Conservation (phyloP, 257 asterid genomes). For the Nicotiana noctiflora region DNA sequence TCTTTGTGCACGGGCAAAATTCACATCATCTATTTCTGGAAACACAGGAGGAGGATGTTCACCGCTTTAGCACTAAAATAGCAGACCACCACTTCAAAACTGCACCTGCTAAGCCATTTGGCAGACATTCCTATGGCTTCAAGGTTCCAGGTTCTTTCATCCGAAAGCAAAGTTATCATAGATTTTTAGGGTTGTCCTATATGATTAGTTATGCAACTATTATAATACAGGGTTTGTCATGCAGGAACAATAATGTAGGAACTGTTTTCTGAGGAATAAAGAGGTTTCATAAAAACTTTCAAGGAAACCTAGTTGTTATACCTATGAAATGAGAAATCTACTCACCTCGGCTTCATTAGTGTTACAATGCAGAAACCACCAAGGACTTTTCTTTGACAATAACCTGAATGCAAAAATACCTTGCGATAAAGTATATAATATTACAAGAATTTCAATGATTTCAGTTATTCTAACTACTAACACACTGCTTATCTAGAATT, state of each 20-base stretch:
- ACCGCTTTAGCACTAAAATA: neutral
- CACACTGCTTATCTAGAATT: neutral
- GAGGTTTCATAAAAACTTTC: neutral
- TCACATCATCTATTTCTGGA: neutral
- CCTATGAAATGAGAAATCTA: neutral
- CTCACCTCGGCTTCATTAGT: conserved; percentile 41
- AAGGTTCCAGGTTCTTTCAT: neutral
- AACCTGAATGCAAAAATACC: conserved; percentile 33
- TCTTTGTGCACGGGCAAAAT: neutral
- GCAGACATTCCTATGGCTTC: neutral
- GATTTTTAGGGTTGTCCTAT: neutral
- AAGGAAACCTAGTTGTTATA: neutral
- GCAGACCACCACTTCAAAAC: neutral
- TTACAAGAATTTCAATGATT: neutral
- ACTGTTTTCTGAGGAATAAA: neutral
- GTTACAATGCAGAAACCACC: conserved; percentile 90
- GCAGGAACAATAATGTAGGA: neutral
- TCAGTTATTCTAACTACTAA: neutral
- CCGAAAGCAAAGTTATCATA: neutral
- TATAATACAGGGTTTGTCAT: neutral
- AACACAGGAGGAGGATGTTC: conserved; percentile 6
- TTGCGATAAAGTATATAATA: neutral
- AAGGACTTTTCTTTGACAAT: conserved; percentile 55
- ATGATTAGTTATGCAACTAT: neutral
- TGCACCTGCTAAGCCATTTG: neutral